Percentiles rank a stretch among this genome's conserved stretches.
Conservation (phyloP, 352 stramenopile species). For the Aphanomyces euteiches region DNA sequence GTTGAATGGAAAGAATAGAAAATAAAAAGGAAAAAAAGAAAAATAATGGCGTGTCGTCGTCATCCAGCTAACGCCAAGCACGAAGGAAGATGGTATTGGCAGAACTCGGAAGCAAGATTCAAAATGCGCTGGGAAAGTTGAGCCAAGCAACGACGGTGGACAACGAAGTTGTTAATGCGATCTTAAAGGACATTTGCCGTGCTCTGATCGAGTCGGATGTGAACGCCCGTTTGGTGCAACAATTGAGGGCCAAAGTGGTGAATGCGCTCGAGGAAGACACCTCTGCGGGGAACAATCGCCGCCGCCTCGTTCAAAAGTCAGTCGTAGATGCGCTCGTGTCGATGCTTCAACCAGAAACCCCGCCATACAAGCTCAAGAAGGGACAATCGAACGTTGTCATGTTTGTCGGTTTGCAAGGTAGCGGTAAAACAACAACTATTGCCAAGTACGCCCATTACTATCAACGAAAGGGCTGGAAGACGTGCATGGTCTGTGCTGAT, state of each 20-base stretch:
- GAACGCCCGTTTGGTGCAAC: constrained; percentile 83
- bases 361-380: constrained; percentile 89
- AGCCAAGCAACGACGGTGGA: constrained; percentile 86
- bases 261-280: constrained; percentile 82
- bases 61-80: not conserved
- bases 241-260: constrained; percentile 89
- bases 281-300: constrained; percentile 73
- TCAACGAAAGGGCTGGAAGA: constrained; percentile 96
- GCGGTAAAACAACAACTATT: constrained; percentile 99
- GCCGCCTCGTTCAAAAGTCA: constrained; percentile 87
- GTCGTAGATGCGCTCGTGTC: constrained; percentile 86
- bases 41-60: not conserved
- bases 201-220: constrained; percentile 88
- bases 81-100: constrained; percentile 75
- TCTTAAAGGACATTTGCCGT: constrained; percentile 89
- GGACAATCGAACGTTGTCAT: constrained; percentile 90
- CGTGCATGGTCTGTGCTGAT: constrained; percentile 99
- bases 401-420: constrained; percentile 93
- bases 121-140: constrained; percentile 80
- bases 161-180: constrained; percentile 84
- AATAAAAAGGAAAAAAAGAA: no score
- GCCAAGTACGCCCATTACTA: constrained; percentile 99
- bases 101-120: constrained; percentile 85
- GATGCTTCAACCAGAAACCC: constrained; percentile 83
- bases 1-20: no score